Evolutionary conservation across 257 asterid species (phyloP).

Genomic region (Dorcoceras hygrometricum): DNA sequence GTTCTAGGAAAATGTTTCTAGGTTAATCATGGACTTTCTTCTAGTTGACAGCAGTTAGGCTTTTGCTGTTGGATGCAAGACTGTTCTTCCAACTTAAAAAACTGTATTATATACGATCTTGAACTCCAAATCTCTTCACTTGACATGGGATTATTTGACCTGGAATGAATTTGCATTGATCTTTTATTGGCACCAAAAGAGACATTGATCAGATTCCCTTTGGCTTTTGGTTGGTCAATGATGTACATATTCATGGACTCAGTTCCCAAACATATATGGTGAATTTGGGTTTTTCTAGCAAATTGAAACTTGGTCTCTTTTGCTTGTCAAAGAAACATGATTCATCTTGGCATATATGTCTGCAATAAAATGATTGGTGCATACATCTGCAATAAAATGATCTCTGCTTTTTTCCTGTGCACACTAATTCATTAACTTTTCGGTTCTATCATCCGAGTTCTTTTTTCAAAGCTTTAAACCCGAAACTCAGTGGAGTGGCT

Average conservation of each 20-base stretch:
- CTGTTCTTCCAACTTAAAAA: background rate
- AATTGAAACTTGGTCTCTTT: background rate
- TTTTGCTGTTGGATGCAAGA: slow-evolving; percentile 13
- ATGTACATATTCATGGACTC: background rate
- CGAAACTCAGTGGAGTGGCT: background rate
- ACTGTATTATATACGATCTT: background rate
- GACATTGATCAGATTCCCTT: background rate
- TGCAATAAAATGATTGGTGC: background rate
- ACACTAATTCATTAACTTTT: slow-evolving; percentile 4
- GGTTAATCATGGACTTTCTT: background rate
- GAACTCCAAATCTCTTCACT: background rate
- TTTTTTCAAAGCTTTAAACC: too few species aligned
- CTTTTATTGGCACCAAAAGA: background rate
- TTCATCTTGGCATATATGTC: background rate
- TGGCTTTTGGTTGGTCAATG: slow-evolving; percentile 1
- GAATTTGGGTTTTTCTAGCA: background rate
- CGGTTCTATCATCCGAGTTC: background rate
- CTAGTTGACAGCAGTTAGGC: background rate
- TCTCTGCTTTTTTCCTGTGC: background rate
- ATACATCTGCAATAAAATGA: background rate
- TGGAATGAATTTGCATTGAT: background rate
- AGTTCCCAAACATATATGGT: background rate
- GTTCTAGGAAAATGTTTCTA: too few species aligned
- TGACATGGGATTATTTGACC: slow-evolving; percentile 9
- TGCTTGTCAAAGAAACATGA: slow-evolving; percentile 7